Evolutionary conservation across 2,329 filamentous ascomycete species (phyloP).

Genomic region (Xylaria sp.): DNA sequence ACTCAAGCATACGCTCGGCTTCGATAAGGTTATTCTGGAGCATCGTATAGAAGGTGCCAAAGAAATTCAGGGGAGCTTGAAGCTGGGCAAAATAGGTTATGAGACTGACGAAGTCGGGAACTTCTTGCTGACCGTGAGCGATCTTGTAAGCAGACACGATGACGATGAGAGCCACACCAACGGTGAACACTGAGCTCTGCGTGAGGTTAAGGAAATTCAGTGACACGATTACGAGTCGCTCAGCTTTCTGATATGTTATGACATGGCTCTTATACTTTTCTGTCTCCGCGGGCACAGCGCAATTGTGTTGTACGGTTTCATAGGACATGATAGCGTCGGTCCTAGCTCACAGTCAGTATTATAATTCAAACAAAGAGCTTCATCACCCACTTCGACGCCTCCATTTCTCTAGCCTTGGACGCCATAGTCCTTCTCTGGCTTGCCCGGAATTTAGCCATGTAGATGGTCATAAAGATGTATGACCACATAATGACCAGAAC

Average conservation of each 20-base stretch:
- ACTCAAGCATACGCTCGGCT: slow-evolving; percentile 58
- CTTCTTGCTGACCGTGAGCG: slow-evolving; percentile 62
- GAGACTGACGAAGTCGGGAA: slow-evolving; percentile 65
- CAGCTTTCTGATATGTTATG: slow-evolving; percentile 65
- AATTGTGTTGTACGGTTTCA: slow-evolving; percentile 73
- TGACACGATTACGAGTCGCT: slow-evolving; percentile 66
- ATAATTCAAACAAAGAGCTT: background rate
- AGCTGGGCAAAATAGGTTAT: slow-evolving; percentile 52
- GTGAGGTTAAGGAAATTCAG: slow-evolving; percentile 69
- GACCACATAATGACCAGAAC: slow-evolving; percentile 61
- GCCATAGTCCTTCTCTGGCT: slow-evolving; percentile 59
- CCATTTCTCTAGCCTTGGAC: slow-evolving; percentile 58
- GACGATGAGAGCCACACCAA: slow-evolving; percentile 69
- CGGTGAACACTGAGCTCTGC: slow-evolving; percentile 71
- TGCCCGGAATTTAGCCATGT: slow-evolving; percentile 60
- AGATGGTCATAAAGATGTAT: slow-evolving; percentile 63
- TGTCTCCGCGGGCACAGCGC: slow-evolving; percentile 69
- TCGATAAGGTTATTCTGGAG: slow-evolving; percentile 60
- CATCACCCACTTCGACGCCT: slow-evolving; percentile 55
- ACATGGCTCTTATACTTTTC: slow-evolving; percentile 67
- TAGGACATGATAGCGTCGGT: slow-evolving; percentile 62
- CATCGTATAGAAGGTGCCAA: slow-evolving; percentile 61
- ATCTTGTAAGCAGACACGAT: slow-evolving; percentile 72
- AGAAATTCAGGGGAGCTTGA: slow-evolving; percentile 69
- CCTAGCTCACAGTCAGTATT: slow-evolving; percentile 39